Percentiles rank a stretch among this genome's conserved stretches.
phyloP scores from a whole-genome alignment of 2,329 filamentous ascomycete species.

The Venturia aucupariae region DNA sequence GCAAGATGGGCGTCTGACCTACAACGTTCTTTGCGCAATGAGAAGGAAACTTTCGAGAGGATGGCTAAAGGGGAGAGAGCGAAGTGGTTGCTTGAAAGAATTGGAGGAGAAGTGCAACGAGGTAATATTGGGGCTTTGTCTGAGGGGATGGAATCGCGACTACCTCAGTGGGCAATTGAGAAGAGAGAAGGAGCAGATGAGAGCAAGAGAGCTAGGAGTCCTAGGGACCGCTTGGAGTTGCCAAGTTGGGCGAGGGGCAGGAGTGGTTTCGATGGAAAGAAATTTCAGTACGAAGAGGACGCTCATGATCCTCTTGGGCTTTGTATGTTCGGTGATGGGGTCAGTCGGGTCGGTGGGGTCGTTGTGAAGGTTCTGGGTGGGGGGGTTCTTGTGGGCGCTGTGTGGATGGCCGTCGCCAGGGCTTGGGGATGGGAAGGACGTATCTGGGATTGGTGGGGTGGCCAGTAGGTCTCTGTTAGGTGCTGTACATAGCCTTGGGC shows the following conservation, averaged over 20 bases:
- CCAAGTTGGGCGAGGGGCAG: conserved; percentile 22
- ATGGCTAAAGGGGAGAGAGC: conserved; percentile 53
- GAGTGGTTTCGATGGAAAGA: conserved; percentile 14
- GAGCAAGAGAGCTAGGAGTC: conserved; percentile 20
- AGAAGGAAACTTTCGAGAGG: conserved; percentile 59
- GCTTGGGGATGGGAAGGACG: conserved; percentile 24
- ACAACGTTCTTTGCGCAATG: conserved; percentile 64
- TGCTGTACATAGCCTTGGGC: not conserved
- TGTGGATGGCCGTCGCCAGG: conserved; percentile 44
- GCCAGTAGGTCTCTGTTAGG: not conserved
- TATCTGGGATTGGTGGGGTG: not conserved
- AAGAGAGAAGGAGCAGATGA: not conserved
- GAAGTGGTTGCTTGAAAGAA: conserved; percentile 61
- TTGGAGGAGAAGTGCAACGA: conserved; percentile 11
- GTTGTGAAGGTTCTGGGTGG: conserved; percentile 66
- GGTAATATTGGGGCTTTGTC: conserved; percentile 6
- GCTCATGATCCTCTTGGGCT: conserved; percentile 67
- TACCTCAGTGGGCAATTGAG: not conserved
- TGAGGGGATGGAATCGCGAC: not conserved
- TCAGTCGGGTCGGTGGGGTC: conserved; percentile 56
- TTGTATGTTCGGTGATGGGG: conserved; percentile 56
- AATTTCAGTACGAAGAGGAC: conserved; percentile 35
- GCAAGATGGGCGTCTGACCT: conserved; percentile 77
- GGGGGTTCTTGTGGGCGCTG: conserved; percentile 62
- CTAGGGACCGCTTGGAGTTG: conserved; percentile 24